Base-by-base conservation (phyloP, 805 yeast species). In the Millerozyma acaciae region DNA sequence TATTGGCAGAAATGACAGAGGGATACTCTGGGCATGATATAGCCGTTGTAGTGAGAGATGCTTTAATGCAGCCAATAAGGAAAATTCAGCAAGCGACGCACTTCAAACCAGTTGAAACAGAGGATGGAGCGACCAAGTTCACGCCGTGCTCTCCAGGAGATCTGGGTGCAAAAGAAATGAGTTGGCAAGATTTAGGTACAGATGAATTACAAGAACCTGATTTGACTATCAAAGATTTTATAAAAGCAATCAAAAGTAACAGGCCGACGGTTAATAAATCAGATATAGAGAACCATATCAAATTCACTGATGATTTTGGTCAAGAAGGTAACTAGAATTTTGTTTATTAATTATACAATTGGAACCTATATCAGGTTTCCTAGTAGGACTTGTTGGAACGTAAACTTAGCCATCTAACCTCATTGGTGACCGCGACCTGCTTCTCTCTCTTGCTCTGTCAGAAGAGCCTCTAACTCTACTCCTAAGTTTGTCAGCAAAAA, bases 121-220 rank as follows among this genome's bases (percentile, higher is more conserved):
- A 63, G 3, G 67, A 62, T 17, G 65, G 62, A 2, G 44, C 38
- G 12, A 62, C 57, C 17, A 79, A 77, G 54, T 72, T 77, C 31
- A 84, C 89, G 10, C 98, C 98, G 1, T 93, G 98, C 53, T 88
- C 97, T 0, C 99, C 99, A 0, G 99, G 99, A n/a, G 96, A 85
- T 43, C 54, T 58, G 3, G 85, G 75, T 12, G 96, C 97, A 0
- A 57, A 62, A 25, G 99, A 93, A 54, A 82, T 84, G 86, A 79
- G 78, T 53, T 93, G 98, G 98, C 78, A 84, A 74, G 90, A 87
- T 40, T 76, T 93, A 23, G 93, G 76, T 35, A 83, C 94, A 9
- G 90, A 90, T 48, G 93, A 93, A 58, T 68, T 93, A 34, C 75
- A 76, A 50, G 97, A 93, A 52, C 99, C 99, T 1, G 86, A 78